Evolutionary conservation across 2,329 filamentous ascomycete genomes (phyloP).

Genomic region (Beauveria asiatica): DNA sequence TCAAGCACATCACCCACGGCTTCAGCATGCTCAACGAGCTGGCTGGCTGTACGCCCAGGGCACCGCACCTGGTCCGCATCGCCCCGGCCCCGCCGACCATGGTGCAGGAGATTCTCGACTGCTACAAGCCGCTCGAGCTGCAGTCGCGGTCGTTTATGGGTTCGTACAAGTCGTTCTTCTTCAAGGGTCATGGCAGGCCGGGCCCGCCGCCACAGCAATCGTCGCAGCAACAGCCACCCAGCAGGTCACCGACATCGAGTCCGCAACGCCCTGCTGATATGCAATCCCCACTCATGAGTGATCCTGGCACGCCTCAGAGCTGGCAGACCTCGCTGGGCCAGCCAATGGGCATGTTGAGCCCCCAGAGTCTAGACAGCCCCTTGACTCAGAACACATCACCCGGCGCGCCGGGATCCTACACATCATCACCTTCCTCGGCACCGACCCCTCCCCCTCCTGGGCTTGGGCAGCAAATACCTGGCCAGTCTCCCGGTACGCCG

Average conservation of each 20-base stretch:
- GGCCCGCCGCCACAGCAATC: conserved; percentile 4
- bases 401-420: not conserved
- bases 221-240: not conserved
- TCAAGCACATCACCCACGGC: conserved; percentile 32
- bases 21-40: conserved; percentile 33
- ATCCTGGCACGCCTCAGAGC: conserved; percentile 1
- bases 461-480: conserved; percentile 1
- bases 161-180: conserved; percentile 28
- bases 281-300: not conserved
- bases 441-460: conserved; percentile 8
- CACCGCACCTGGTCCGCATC: conserved; percentile 28
- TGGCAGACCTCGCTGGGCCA: not conserved
- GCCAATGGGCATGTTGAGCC: conserved; percentile 22
- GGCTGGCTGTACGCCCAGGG: conserved; percentile 26
- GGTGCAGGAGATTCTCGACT: conserved; percentile 31
- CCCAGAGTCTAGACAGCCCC: conserved; percentile 26
- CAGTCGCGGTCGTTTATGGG: conserved; percentile 32
- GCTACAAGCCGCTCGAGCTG: conserved; percentile 30
- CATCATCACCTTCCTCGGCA: conserved; percentile 2
- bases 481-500: conserved; percentile 9
- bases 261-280: not conserved
- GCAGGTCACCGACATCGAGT: not conserved
- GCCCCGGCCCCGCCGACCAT: conserved; percentile 28
- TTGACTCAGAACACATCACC: not conserved
- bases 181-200: conserved; percentile 15